Conservation (phyloP, 192 early-diverging fungal genomes). For the Kickxella alabastrina region DNA sequence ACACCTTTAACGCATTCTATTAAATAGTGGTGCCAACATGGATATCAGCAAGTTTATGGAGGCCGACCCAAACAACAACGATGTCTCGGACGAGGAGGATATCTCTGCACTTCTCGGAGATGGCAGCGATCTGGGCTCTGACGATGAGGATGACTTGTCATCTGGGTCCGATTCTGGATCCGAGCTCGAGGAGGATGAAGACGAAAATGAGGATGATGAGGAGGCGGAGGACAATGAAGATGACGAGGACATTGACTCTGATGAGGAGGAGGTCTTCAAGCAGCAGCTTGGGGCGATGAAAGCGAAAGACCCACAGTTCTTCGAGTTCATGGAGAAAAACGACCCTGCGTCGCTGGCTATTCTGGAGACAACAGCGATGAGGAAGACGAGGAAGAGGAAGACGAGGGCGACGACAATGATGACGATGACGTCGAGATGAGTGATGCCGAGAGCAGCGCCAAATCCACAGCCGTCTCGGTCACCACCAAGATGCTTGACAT, state of each 20-base stretch:
- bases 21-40: conserved; percentile 11
- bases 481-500: conserved; percentile 69
- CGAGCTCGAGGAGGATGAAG: conserved; percentile 40
- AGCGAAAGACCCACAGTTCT: conserved; percentile 87
- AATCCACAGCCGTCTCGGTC: conserved; percentile 37
- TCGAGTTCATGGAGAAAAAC: conserved; percentile 85
- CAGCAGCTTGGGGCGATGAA: conserved; percentile 79
- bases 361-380: conserved; percentile 55
- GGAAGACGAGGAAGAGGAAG: conserved; percentile 53
- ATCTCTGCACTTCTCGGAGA: conserved; percentile 21
- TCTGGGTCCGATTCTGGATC: conserved; percentile 7
- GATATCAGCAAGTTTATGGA: conserved; percentile 41
- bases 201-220: conserved; percentile 30
- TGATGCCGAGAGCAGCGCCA: conserved; percentile 41
- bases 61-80: conserved; percentile 26
- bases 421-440: conserved; percentile 45
- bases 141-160: conserved; percentile 18
- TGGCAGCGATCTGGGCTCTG: conserved; percentile 19
- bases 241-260: conserved; percentile 54
- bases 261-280: conserved; percentile 69
- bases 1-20: background rate
- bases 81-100: conserved; percentile 13
- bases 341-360: conserved; percentile 80
- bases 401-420: conserved; percentile 23
- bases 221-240: conserved; percentile 50